Evolutionary conservation across 257 asterid genomes (phyloP).

Genomic region (Galeopsis tetrahit): DNA sequence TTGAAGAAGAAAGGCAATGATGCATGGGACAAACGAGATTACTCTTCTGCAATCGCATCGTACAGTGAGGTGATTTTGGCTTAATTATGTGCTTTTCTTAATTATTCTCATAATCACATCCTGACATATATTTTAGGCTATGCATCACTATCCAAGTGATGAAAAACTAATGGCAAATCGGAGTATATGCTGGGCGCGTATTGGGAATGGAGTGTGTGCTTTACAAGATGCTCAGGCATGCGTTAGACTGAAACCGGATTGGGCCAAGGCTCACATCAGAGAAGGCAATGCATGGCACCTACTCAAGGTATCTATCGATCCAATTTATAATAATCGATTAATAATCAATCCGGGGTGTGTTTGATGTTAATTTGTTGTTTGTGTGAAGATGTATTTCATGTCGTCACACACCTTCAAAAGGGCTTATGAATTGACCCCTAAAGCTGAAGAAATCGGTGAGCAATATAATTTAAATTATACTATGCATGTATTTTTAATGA

Average conservation of each 20-base stretch:
- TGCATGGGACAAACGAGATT: constrained; percentile 31
- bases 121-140: constrained; percentile 21
- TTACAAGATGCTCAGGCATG: constrained; percentile 38
- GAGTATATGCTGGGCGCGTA: constrained; percentile 33
- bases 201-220: constrained; percentile 19
- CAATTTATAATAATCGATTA: too few species aligned
- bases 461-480: neutral
- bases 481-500: neutral
- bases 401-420: neutral
- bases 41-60: constrained; percentile 36
- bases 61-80: constrained; percentile 33
- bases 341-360: too few species aligned
- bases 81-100: neutral
- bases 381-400: neutral
- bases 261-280: constrained; percentile 35
- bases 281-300: constrained; percentile 37
- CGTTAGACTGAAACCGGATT: constrained; percentile 31
- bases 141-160: neutral
- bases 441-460: neutral
- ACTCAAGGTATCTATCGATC: constrained; percentile 15
- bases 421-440: neutral
- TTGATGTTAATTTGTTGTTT: neutral
- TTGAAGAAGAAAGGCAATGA: constrained; percentile 22
- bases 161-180: constrained; percentile 7
- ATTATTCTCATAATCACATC: neutral